Evolutionary conservation across 2,329 filamentous ascomycete genomes (phyloP).

Genomic region (Aspergillus luchuensis): DNA sequence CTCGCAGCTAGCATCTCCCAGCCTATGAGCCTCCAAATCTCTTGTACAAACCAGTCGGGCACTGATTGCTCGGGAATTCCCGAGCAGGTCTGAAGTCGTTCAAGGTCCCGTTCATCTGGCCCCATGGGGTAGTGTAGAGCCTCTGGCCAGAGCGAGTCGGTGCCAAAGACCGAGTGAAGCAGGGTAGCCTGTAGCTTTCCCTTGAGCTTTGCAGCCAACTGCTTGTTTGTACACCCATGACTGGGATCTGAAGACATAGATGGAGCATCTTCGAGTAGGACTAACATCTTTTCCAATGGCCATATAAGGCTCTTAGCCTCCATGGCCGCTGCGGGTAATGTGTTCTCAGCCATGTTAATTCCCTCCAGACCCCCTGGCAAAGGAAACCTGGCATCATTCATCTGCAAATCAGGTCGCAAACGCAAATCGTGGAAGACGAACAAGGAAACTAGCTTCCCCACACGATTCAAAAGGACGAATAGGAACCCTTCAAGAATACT

Average conservation of each 20-base stretch:
- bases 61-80: constrained; percentile 38
- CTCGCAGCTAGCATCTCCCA: constrained; percentile 50
- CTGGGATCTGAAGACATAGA: not conserved
- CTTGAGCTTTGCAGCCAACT: constrained; percentile 29
- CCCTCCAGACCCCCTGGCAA: constrained; percentile 36
- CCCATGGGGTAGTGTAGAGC: constrained; percentile 27
- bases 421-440: constrained; percentile 42
- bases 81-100: constrained; percentile 9
- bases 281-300: constrained; percentile 35
- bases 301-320: constrained; percentile 42
- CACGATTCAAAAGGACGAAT: constrained; percentile 39
- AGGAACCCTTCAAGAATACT: constrained; percentile 47
- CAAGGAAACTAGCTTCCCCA: constrained; percentile 44
- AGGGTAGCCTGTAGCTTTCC: constrained; percentile 44
- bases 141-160: constrained; percentile 32
- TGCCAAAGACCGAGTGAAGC: constrained; percentile 45
- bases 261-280: constrained; percentile 22
- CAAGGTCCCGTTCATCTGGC: constrained; percentile 23
- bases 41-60: constrained; percentile 57
- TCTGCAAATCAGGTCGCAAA: constrained; percentile 27
- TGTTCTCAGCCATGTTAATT: constrained; percentile 25
- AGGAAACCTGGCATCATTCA: constrained; percentile 27
- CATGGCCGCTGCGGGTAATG: constrained; percentile 29
- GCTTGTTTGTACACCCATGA: not conserved
- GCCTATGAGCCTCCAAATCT: constrained; percentile 60